These are phyloP conservation scores for Podaxis sp. DNA, from an alignment of 768 basidiomycete species.

Conservation along the genomic window DNA sequence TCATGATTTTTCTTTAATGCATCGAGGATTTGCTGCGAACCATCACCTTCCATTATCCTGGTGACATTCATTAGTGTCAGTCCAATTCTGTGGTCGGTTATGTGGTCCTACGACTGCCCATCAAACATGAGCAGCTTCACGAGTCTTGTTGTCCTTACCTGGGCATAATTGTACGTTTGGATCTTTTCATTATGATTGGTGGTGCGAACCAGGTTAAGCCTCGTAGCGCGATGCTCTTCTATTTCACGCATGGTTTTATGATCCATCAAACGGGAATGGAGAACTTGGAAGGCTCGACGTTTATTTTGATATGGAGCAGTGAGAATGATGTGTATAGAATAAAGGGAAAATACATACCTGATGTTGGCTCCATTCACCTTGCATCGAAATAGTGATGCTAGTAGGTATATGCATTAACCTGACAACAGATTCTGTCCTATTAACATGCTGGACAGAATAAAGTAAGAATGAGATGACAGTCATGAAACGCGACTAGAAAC, in stretches of 20 bases:
- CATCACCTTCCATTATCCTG: too few relatives aligned
- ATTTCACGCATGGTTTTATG: slow-evolving; percentile 70
- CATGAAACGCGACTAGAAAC: slow-evolving; percentile 13
- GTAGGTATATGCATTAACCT: slow-evolving; percentile 91
- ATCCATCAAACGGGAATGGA: slow-evolving; percentile 84
- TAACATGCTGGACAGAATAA: slow-evolving; percentile 72
- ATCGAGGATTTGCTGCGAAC: too few relatives aligned
- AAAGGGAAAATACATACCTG: slow-evolving; percentile 50
- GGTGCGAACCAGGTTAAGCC: slow-evolving; percentile 74
- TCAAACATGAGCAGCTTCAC: neutral
- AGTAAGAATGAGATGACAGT: slow-evolving; percentile 4
- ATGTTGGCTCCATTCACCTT: slow-evolving; percentile 96
- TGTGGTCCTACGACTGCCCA: too few relatives aligned
- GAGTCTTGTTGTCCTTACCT: slow-evolving; percentile 41
- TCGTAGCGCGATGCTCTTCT: slow-evolving; percentile 63
- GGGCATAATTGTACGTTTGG: slow-evolving; percentile 92
- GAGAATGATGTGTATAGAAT: neutral
- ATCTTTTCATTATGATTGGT: slow-evolving; percentile 93
- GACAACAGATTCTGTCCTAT: slow-evolving; percentile 97
- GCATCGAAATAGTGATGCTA: slow-evolving; percentile 80
- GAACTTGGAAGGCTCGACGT: slow-evolving; percentile 86
- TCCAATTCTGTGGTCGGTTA: too few relatives aligned
- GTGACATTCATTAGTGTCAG: too few relatives aligned
- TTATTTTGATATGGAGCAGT: slow-evolving; percentile 61
- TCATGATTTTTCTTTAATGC: too few relatives aligned